Base-by-base conservation (phyloP, 768 basidiomycete species). In the Coprinopsis marcescibilis region DNA sequence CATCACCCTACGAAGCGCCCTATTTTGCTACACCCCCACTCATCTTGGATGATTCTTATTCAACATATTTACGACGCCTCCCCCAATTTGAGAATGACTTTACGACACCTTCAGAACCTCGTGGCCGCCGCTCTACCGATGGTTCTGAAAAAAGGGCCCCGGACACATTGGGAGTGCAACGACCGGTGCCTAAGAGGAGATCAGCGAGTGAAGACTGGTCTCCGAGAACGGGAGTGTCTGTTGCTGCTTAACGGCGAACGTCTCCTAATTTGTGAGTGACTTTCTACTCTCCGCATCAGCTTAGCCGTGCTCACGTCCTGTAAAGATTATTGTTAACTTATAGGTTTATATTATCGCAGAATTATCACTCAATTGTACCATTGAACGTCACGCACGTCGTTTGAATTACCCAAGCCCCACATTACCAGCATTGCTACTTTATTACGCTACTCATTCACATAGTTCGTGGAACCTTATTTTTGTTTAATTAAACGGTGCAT, bases 1-100 rank as follows among this genome's bases (percentile, higher is more conserved):
- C 72, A 13, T 61, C 54, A 29, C 72, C 72, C 3, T 73, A 73
- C 45, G 70, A 65, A 37, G 67, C 72, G 23, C 71, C 72, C 4
- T 72, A 72, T 63, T 73, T 73, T 50, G 71, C 70, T 1, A 52
- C 63, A 20, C 71, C 70, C 8, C 71, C 71, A 5, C 50, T 60
- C 15, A 38, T 60, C 25, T 45, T 61, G 11, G 57, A 61, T 20
- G 48, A 52, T 21, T 38, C 52, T 34, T 57, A 60, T 36, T 49
- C 57, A 24, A 44, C 55, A 7, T 60, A 62, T 45, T 41, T 56
- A 8, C 58, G 54, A 20, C 49, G 51, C n/a, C 56, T 59, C 35
- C 58, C 59, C 40, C 62, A 58, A 21, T 57, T 60, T 41, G 56
- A 60, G 30, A 58, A 62, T 34, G 62, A 64, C 21, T 43, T 57